phyloP scores from a whole-genome alignment of 176 grass and related monocot species.

The Phyllostachys edulis region DNA sequence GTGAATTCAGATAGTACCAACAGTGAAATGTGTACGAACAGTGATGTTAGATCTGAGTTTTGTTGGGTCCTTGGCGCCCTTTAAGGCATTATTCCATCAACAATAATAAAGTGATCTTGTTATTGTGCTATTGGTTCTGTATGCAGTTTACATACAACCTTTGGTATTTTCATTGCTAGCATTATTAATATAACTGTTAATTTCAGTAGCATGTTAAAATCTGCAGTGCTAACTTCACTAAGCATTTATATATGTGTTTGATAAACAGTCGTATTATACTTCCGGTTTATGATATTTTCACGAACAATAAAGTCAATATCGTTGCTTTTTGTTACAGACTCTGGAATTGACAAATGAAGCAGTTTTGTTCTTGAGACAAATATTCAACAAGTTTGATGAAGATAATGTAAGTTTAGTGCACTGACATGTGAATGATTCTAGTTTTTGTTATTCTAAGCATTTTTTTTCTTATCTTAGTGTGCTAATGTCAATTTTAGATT shows the following conservation, averaged over 20 bases:
- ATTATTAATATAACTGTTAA: not conserved
- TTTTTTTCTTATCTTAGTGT: not conserved
- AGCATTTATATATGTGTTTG: not conserved
- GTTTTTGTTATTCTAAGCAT: not conserved
- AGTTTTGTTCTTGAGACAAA: too few species aligned
- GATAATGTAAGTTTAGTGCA: too few species aligned
- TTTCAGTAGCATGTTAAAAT: not conserved
- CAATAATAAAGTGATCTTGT: not conserved
- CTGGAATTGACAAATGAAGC: slow-evolving; percentile 81
- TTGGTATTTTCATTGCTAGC: not conserved
- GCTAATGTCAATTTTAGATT: not conserved
- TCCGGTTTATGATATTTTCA: not conserved
- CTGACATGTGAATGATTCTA: too few species aligned
- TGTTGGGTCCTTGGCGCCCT: not conserved
- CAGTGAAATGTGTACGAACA: not conserved
- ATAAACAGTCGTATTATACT: not conserved
- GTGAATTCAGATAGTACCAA: not conserved
- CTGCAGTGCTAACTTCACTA: not conserved
- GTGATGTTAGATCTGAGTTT: not conserved
- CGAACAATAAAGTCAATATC: not conserved
- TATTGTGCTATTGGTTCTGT: not conserved
- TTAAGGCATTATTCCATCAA: not conserved
- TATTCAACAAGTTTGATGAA: too few species aligned
- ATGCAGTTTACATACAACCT: not conserved
- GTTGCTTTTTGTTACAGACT: slow-evolving; percentile 50